Evolutionary conservation across 495 filamentous ascomycete species (phyloP).

Genomic region (Thermochaetoides thermophila): DNA sequence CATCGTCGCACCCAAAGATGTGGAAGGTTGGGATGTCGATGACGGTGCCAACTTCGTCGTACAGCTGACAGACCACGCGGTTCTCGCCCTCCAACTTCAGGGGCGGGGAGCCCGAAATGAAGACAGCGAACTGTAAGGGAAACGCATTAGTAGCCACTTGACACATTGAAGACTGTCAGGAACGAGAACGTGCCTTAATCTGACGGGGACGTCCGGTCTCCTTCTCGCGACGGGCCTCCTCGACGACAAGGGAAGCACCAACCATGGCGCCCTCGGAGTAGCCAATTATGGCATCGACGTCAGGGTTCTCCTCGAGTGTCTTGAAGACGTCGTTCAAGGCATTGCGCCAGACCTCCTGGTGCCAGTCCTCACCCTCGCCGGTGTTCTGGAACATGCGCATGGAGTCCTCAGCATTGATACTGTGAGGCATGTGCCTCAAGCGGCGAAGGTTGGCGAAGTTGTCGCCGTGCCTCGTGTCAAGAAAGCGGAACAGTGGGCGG

Average conservation of each 20-base stretch:
- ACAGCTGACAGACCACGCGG: constrained; percentile 32
- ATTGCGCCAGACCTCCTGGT: no score
- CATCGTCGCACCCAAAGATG: constrained; percentile 42
- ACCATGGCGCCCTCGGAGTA: constrained; percentile 49
- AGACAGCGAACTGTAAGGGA: constrained; percentile 43
- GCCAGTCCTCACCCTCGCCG: no score
- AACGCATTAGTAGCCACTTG: no score
- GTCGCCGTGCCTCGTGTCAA: constrained; percentile 24
- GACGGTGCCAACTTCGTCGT: constrained; percentile 36
- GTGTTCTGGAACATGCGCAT: constrained; percentile 39
- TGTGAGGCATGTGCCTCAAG: constrained; percentile 36
- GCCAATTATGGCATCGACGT: constrained; percentile 40
- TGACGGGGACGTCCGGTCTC: no score
- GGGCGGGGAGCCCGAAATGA: constrained; percentile 44
- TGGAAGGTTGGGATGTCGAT: constrained; percentile 44
- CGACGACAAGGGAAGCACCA: constrained; percentile 39
- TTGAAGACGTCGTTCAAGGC: constrained; percentile 30
- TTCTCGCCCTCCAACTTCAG: constrained; percentile 31
- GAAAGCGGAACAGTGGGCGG: constrained; percentile 35
- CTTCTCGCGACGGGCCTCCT: constrained; percentile 32
- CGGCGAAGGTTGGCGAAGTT: constrained; percentile 34
- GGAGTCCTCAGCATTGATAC: constrained; percentile 31
- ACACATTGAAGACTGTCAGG: no score
- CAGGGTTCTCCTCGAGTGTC: constrained; percentile 36
- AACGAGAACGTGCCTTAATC: no score